phyloP scores from a whole-genome alignment of 73 alveolate genomes.

The Paramecium sonneborni region DNA sequence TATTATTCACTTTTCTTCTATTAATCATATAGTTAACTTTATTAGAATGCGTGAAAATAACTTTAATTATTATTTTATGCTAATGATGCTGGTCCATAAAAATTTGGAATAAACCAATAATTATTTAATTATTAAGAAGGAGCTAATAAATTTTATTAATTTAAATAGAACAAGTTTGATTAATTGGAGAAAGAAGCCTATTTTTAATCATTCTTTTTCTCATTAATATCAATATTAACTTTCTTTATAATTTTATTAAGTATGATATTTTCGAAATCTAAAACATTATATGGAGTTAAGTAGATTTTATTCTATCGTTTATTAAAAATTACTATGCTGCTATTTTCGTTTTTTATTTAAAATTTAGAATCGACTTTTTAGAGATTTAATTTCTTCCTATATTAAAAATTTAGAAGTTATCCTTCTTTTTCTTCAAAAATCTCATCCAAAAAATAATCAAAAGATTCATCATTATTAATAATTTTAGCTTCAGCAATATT shows the following conservation, averaged over 20 bases:
- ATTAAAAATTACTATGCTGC: slow-evolving; percentile 12
- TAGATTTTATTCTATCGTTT: background rate
- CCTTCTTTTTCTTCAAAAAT: background rate
- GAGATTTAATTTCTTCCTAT: background rate
- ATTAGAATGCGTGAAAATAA: background rate
- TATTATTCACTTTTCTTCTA: background rate
- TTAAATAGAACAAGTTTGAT: background rate
- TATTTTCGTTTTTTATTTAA: background rate
- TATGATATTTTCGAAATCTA: background rate
- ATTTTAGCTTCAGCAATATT: background rate
- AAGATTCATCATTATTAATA: background rate
- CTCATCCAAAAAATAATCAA: background rate
- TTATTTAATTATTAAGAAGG: background rate
- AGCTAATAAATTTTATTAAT: background rate
- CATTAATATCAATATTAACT: background rate
- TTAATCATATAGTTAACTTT: background rate
- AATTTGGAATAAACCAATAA: background rate
- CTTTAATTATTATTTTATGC: background rate
- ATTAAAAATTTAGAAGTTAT: background rate
- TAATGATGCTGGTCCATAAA: background rate
- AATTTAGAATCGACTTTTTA: background rate
- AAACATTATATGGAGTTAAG: slow-evolving; percentile 9
- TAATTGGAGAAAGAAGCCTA: background rate
- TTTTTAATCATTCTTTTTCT: background rate
- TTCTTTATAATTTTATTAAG: background rate